A percentile compares a stretch with the other conserved stretches of the same genome.
These are phyloP conservation scores for Hypoxylon sp. DNA, from an alignment of 2,329 filamentous ascomycete genomes.

Conservation along the genomic window DNA sequence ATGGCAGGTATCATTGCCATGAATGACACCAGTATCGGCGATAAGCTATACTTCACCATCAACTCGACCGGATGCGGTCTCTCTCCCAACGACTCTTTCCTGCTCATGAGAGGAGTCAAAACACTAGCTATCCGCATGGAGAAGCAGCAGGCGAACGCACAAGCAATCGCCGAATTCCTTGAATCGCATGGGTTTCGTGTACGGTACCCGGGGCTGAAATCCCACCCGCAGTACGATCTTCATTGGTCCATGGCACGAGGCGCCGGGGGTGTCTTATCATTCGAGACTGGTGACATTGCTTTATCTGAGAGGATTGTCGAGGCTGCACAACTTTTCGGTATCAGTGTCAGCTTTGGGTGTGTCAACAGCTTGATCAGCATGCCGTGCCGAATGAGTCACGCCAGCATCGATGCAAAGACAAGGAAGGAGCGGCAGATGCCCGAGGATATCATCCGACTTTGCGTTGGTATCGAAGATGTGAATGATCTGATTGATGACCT, in stretches of 20 bases:
- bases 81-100: conserved; percentile 94
- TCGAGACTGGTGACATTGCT: conserved; percentile 89
- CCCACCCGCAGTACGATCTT: conserved; percentile 94
- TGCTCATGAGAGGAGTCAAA: conserved; percentile 95
- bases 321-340: conserved; percentile 89
- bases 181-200: conserved; percentile 93
- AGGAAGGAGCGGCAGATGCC: conserved; percentile 89
- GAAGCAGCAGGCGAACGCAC: conserved; percentile 94
- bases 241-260: conserved; percentile 97
- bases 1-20: conserved; percentile 98
- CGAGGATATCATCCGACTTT: conserved; percentile 94
- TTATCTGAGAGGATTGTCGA: conserved; percentile 95
- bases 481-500: conserved; percentile 94
- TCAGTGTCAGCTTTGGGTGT: conserved; percentile 97
- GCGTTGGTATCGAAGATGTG: conserved; percentile 94
- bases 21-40: conserved; percentile 83
- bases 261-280: conserved; percentile 92
- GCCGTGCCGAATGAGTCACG: conserved; percentile 99
- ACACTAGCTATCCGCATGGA: conserved; percentile 98
- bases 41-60: conserved; percentile 96
- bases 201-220: conserved; percentile 92
- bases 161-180: conserved; percentile 90
- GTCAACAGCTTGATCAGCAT: conserved; percentile 99
- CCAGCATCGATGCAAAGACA: conserved; percentile 96
- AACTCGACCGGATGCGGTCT: conserved; percentile 95